A percentile compares a stretch with the other conserved stretches of the same genome.
phyloP scores from a whole-genome alignment of 768 basidiomycete species.

The Guyanaporus albipodus region DNA sequence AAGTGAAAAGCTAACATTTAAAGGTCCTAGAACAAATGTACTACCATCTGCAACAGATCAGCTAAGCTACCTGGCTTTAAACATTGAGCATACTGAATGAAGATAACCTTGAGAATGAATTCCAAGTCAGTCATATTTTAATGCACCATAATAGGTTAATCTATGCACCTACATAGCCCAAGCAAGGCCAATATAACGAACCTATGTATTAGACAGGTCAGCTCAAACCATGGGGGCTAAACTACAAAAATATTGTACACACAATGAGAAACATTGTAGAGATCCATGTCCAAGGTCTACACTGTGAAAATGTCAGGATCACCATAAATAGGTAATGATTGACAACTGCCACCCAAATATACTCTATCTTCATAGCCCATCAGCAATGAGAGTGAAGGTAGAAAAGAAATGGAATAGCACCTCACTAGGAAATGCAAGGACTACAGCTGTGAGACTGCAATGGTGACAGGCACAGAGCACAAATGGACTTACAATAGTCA shows the following conservation, averaged over 20 bases:
- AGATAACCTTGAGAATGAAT: not conserved
- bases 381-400: not conserved
- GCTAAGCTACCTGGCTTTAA: not conserved
- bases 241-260: not conserved
- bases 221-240: not conserved
- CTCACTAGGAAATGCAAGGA: not conserved
- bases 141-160: too few relatives aligned
- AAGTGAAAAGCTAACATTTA: not conserved
- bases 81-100: not conserved
- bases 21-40: not conserved
- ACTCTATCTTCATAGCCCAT: not conserved
- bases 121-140: not conserved
- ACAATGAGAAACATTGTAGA: not conserved
- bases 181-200: not conserved
- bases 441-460: not conserved
- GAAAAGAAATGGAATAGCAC: not conserved
- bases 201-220: not conserved
- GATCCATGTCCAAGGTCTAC: not conserved
- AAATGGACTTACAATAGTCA: not conserved
- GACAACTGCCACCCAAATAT: not conserved
- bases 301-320: not conserved
- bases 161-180: not conserved
- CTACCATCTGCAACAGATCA: not conserved
- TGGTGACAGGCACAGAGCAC: not conserved
- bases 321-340: not conserved